A percentile compares a stretch with the other conserved stretches of the same genome.
These are phyloP conservation scores for Cladosporium halotolerans DNA, from an alignment of 2,329 filamentous ascomycete species.

Conservation along the genomic window DNA sequence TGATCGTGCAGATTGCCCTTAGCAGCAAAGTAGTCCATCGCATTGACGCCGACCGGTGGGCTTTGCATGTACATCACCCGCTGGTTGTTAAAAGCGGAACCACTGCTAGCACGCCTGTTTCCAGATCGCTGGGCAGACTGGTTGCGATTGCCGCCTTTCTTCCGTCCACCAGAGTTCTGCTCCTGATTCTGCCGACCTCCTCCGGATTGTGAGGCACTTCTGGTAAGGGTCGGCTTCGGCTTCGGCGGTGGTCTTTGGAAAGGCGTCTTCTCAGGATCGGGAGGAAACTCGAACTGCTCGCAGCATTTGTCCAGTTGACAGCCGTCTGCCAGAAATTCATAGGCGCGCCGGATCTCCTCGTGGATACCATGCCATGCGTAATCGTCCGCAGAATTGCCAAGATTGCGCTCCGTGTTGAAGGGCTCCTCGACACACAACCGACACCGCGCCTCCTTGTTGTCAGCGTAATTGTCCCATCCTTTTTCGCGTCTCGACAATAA, in stretches of 20 bases:
- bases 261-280: slow-evolving; percentile 54
- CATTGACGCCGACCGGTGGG: slow-evolving; percentile 35
- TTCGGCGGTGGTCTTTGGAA: slow-evolving; percentile 54
- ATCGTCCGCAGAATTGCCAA: slow-evolving; percentile 94
- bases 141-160: slow-evolving; percentile 39
- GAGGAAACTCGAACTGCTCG: slow-evolving; percentile 80
- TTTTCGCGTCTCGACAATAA: slow-evolving; percentile 77
- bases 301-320: slow-evolving; percentile 78
- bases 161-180: slow-evolving; percentile 30
- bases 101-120: slow-evolving; percentile 52
- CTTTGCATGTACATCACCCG: slow-evolving; percentile 34
- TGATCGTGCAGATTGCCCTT: slow-evolving; percentile 43
- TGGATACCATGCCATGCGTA: slow-evolving; percentile 90
- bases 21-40: slow-evolving; percentile 36
- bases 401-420: slow-evolving; percentile 81
- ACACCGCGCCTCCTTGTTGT: slow-evolving; percentile 51
- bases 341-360: slow-evolving; percentile 80
- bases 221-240: slow-evolving; percentile 48
- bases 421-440: slow-evolving; percentile 92
- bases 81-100: slow-evolving; percentile 41
- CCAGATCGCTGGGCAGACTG: slow-evolving; percentile 44
- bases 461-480: slow-evolving; percentile 62
- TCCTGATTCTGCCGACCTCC: slow-evolving; percentile 39
- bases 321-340: slow-evolving; percentile 66
- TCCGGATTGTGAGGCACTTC: slow-evolving; percentile 39